Evolutionary conservation across 2,329 filamentous ascomycete species (phyloP).

Genomic region (Xylaria multiplex): DNA sequence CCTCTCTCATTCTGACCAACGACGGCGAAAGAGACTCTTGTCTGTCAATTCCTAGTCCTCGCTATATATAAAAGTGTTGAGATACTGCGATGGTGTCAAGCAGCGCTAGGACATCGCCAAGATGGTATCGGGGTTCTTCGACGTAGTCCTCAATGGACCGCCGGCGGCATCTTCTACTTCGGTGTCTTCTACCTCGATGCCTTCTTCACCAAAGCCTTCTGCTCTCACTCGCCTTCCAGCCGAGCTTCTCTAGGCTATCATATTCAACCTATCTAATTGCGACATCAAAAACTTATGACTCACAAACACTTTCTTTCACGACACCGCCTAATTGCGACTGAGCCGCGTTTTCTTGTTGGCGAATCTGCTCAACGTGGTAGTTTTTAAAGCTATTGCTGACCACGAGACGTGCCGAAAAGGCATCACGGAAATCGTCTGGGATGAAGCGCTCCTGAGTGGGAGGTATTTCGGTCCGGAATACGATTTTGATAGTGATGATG

Average conservation of each 20-base stretch:
- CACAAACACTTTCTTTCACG: neutral
- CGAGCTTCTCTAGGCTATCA: neutral
- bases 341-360: neutral
- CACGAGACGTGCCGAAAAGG: neutral
- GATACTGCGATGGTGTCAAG: too few relatives aligned
- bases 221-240: constrained; percentile 3
- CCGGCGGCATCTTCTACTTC: too few relatives aligned
- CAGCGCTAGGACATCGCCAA: too few relatives aligned
- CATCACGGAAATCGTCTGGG: neutral
- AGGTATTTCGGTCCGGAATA: neutral
- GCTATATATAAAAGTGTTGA: too few relatives aligned
- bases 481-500: neutral
- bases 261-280: neutral
- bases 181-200: neutral
- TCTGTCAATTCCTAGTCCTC: too few relatives aligned
- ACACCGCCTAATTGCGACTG: neutral
- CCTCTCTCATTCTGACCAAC: too few relatives aligned
- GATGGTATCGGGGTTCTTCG: too few relatives aligned
- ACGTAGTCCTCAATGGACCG: too few relatives aligned
- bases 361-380: neutral
- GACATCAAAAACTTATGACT: constrained; percentile 3
- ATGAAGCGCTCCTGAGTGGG: neutral
- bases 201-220: neutral
- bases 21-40: too few relatives aligned
- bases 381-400: neutral